A percentile compares a stretch with the other conserved stretches of the same genome.
These are phyloP conservation scores for Cystobasidium tubakii DNA, from an alignment of 768 basidiomycete species.

Conservation along the genomic window DNA sequence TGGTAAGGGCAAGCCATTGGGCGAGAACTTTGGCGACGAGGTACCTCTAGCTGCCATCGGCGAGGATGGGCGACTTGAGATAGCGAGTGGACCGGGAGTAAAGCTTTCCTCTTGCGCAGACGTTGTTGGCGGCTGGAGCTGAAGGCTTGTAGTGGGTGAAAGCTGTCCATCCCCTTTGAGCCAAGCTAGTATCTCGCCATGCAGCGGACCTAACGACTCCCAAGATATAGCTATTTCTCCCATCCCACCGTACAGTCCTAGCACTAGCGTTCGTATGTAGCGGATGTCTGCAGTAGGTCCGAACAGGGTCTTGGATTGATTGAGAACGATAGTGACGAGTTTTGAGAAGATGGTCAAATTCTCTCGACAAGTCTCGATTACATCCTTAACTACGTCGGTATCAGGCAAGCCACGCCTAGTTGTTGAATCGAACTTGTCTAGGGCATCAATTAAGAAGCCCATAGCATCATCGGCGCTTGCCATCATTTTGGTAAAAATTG, in stretches of 20 bases:
- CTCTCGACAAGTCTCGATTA: constrained; percentile 78
- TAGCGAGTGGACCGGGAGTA: background rate
- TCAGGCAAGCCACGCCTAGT: constrained; percentile 65
- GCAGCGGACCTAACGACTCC: constrained; percentile 66
- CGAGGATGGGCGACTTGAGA: constrained; percentile 4
- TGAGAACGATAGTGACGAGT: constrained; percentile 71
- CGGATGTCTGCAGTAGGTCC: constrained; percentile 68
- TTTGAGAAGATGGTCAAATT: constrained; percentile 76
- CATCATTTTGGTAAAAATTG: constrained; percentile 73
- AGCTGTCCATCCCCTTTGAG: constrained; percentile 20
- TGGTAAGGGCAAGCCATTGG: background rate
- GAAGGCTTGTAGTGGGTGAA: background rate
- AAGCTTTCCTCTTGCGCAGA: constrained; percentile 34
- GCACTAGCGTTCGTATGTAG: constrained; percentile 74
- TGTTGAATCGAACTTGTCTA: constrained; percentile 83
- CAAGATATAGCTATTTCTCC: constrained; percentile 83
- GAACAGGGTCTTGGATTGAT: constrained; percentile 73
- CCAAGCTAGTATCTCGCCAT: constrained; percentile 61
- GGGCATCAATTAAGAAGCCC: constrained; percentile 71
- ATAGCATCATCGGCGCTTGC: constrained; percentile 77
- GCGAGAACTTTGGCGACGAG: background rate
- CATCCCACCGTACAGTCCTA: constrained; percentile 81
- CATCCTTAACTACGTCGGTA: constrained; percentile 63
- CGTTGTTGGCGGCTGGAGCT: constrained; percentile 44
- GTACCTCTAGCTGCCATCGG: constrained; percentile 30